phyloP scores from a whole-genome alignment of 2,329 filamentous ascomycete genomes.

The Bisporella sp. region DNA sequence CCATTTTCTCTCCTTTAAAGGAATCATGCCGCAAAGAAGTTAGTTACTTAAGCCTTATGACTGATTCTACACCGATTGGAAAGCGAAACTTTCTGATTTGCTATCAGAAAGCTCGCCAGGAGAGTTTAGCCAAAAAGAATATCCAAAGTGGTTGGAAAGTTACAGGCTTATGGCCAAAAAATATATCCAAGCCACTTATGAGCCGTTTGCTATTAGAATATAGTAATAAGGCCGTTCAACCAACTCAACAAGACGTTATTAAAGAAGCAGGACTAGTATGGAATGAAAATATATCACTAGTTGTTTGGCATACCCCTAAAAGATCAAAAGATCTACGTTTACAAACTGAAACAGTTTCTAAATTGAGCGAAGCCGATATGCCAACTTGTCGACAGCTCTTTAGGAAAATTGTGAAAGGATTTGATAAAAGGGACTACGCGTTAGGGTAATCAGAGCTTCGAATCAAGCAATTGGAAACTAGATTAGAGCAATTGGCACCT shows the following conservation, averaged over 20 bases:
- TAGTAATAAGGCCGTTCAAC: background rate
- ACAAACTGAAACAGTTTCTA: too few species aligned
- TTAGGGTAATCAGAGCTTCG: too few species aligned
- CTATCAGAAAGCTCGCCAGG: constrained; percentile 1
- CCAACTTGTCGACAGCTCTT: too few species aligned
- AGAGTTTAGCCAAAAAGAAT: background rate
- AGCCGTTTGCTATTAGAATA: background rate
- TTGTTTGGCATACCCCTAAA: background rate
- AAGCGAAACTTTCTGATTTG: constrained; percentile 1
- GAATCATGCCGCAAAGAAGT: background rate
- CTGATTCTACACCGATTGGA: background rate
- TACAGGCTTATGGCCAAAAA: background rate
- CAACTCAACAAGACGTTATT: background rate
- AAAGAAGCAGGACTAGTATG: background rate
- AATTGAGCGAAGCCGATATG: too few species aligned
- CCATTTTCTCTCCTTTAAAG: background rate
- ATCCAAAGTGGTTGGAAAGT: background rate
- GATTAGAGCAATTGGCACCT: too few species aligned
- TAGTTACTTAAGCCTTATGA: background rate
- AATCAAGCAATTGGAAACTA: too few species aligned
- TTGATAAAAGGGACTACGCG: too few species aligned
- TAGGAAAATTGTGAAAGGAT: too few species aligned
- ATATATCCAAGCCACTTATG: background rate
- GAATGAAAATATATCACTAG: too few species aligned
- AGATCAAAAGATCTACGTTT: background rate